Evolutionary conservation across 2,329 filamentous ascomycete genomes (phyloP), one percentile per base, ranked within the genome.

Genomic region (Aspergillus glaucus): DNA sequence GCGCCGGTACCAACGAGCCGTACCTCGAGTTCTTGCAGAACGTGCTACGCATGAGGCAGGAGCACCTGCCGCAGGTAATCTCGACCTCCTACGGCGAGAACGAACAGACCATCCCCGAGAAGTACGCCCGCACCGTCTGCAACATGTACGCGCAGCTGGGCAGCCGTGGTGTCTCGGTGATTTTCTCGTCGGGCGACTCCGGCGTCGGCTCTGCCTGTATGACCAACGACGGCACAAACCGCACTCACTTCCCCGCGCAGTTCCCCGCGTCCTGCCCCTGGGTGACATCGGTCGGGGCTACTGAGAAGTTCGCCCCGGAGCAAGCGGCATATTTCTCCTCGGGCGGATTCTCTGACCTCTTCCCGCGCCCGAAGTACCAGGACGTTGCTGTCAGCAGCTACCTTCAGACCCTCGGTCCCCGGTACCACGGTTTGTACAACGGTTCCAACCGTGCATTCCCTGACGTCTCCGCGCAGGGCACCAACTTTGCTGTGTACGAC

Each of bases 141-240:
- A 68, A 67, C 51, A 61, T 75, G 37, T 75, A 65, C 58, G 66
- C 75, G 46, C 77, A 79, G 55, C 71, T 79, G 21, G 75, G 75
- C 15, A 67, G 75, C 50, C 74, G 76, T 43, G 75, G 76, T 21
- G 71, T 76, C 2, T 73, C 70, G 4, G 62, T 77, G 17, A 59
- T 78, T 53, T 72, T 76, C 52, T 73, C 75, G 3, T 75, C 73
- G 1, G 75, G 76, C 15, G 76, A 79, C 57, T 71, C 65, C 10
- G 75, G 75, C 26, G 73, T 75, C 24, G 72, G 66, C 17, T 47
- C 62, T 12, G 60, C 59, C 6, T 70, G 57, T 57, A 48, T 54
- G 44, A 67, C 61, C 34, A 66, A 64, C 55, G 67, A 61, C 56
- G 70, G 60, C 52, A 59, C 45, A 15, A 68, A 66, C 49, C 59